Evolutionary conservation across 2,329 filamentous ascomycete species (phyloP).

Genomic region (Rhexocercosporidium sp.): DNA sequence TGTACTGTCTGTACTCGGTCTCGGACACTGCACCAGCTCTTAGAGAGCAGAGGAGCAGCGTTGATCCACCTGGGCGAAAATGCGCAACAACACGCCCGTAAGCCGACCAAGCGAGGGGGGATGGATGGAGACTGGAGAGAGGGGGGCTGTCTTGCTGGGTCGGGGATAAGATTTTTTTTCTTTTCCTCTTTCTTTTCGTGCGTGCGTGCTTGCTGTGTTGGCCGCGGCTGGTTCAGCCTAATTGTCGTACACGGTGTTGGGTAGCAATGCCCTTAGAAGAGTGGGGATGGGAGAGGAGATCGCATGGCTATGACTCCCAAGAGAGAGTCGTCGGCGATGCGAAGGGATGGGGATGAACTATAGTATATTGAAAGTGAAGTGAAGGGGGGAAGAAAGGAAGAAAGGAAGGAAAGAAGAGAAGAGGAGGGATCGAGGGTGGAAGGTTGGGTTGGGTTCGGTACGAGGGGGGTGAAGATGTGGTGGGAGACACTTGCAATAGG

Average conservation of each 20-base stretch:
- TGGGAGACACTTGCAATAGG: neutral
- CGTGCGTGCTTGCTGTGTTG: slow-evolving; percentile 29
- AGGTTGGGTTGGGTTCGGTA: neutral
- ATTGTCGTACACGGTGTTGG: slow-evolving; percentile 36
- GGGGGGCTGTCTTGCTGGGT: neutral
- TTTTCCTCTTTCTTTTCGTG: neutral
- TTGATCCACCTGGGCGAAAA: slow-evolving; percentile 9
- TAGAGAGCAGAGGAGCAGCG: no score
- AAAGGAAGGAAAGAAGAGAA: slow-evolving; percentile 14
- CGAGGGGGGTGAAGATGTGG: neutral
- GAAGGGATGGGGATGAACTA: slow-evolving; percentile 7
- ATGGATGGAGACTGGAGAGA: slow-evolving; percentile 5
- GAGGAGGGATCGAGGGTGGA: slow-evolving; percentile 3
- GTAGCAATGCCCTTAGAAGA: slow-evolving; percentile 38
- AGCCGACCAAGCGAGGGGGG: slow-evolving; percentile 6
- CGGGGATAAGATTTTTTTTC: neutral
- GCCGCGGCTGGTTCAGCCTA: slow-evolving; percentile 35
- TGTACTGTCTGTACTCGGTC: slow-evolving; percentile 1
- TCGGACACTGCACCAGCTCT: slow-evolving; percentile 4
- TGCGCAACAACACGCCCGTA: slow-evolving; percentile 9
- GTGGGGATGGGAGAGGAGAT: slow-evolving; percentile 29
- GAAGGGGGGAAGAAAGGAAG: slow-evolving; percentile 11
- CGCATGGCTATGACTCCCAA: slow-evolving; percentile 34
- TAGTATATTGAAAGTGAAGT: neutral
- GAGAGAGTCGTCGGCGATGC: slow-evolving; percentile 1